These are phyloP conservation scores for Saturnispora galanensis DNA, from an alignment of 805 yeast genomes.

Conservation along the genomic window DNA sequence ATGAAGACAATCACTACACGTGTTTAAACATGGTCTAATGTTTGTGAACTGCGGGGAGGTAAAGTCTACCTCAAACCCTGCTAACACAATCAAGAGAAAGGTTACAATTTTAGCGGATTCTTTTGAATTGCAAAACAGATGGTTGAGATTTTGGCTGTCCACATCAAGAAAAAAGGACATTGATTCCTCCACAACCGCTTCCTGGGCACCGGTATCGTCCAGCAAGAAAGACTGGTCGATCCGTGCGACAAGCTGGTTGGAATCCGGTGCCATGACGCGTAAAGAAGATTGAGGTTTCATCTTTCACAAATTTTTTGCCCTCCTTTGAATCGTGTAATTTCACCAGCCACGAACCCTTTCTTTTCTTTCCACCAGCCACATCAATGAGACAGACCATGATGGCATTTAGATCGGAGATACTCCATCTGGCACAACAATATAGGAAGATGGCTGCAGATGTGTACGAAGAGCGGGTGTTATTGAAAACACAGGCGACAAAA, in stretches of 20 bases:
- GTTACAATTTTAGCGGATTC: constrained; percentile 8
- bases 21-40: constrained; percentile 27
- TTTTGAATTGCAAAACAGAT: constrained; percentile 11
- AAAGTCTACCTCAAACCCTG: constrained; percentile 13
- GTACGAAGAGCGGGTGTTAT: neutral
- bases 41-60: constrained; percentile 25
- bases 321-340: too few relatives aligned
- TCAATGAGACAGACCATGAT: too few relatives aligned
- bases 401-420: too few relatives aligned
- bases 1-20: constrained; percentile 46
- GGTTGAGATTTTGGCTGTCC: constrained; percentile 30
- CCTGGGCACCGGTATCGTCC: constrained; percentile 21
- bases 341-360: too few relatives aligned
- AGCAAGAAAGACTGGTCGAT: constrained; percentile 18
- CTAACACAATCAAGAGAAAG: constrained; percentile 11
- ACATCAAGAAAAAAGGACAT: constrained; percentile 18
- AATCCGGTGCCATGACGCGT: constrained; percentile 1
- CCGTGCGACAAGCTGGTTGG: constrained; percentile 5
- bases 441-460: neutral
- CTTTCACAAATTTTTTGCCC: neutral
- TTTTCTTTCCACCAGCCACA: too few relatives aligned
- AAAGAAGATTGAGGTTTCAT: neutral
- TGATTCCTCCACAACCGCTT: constrained; percentile 30
- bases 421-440: neutral
- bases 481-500: neutral